Percentiles rank a stretch among this genome's conserved stretches.
Conservation (phyloP, 495 filamentous ascomycete species). For the Penicillium crystallinum region DNA sequence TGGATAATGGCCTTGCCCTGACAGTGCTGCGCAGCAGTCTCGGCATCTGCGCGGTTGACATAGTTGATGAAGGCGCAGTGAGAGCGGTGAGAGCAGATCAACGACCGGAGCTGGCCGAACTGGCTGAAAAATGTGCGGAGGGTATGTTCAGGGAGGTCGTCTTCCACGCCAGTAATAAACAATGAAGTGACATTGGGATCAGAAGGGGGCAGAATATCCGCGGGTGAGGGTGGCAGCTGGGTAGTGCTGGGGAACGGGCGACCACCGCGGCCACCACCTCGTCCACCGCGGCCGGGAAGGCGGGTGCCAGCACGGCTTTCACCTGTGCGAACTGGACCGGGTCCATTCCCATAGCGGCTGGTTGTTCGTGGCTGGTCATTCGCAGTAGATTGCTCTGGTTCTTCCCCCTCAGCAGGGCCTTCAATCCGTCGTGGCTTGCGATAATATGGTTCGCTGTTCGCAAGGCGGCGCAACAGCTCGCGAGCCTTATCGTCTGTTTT, state of each 20-base stretch:
- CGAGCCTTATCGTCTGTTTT: slow-evolving; percentile 95
- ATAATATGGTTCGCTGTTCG: slow-evolving; percentile 91
- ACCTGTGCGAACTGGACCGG: slow-evolving; percentile 63
- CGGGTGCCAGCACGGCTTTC: slow-evolving; percentile 37
- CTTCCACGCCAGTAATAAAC: slow-evolving; percentile 92
- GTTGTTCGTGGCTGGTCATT: slow-evolving; percentile 28
- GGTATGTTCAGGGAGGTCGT: slow-evolving; percentile 88
- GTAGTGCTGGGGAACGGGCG: slow-evolving; percentile 62
- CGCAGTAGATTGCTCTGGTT: slow-evolving; percentile 19
- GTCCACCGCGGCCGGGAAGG: slow-evolving; percentile 36
- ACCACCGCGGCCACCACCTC: slow-evolving; percentile 50
- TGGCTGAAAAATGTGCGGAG: slow-evolving; percentile 84
- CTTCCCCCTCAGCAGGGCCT: slow-evolving; percentile 40
- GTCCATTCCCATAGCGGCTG: slow-evolving; percentile 43
- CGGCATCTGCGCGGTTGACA: slow-evolving; percentile 71
- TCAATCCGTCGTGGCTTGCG: slow-evolving; percentile 71
- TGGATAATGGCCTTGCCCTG: slow-evolving; percentile 79
- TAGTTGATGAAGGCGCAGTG: slow-evolving; percentile 97
- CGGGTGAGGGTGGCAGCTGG: slow-evolving; percentile 69
- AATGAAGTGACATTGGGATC: slow-evolving; percentile 84
- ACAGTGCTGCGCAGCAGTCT: slow-evolving; percentile 75
- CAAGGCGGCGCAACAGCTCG: slow-evolving; percentile 77
- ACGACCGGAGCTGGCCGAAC: slow-evolving; percentile 79
- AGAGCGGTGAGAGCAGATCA: slow-evolving; percentile 93
- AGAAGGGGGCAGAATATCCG: slow-evolving; percentile 76